Evolutionary conservation across 176 grass and related monocot genomes (phyloP).

Genomic region (Olyra latifolia): DNA sequence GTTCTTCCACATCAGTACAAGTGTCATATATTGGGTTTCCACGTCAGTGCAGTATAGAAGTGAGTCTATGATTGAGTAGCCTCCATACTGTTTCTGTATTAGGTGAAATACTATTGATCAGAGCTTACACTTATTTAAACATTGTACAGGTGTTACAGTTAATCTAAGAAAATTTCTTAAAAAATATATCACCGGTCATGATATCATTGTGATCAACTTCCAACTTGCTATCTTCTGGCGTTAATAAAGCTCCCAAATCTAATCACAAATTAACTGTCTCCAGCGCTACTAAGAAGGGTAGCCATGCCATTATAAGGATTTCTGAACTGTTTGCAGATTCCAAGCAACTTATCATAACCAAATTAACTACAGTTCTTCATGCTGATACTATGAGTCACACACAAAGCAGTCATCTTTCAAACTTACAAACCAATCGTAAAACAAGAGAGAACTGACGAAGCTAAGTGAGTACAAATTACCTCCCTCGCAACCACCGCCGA

Average conservation of each 20-base stretch:
- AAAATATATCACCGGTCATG: neutral
- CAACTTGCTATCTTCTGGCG: neutral
- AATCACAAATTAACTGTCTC: neutral
- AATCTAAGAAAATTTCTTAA: neutral
- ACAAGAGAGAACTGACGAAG: neutral
- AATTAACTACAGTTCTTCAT: neutral
- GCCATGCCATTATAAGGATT: neutral
- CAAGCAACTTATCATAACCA: neutral
- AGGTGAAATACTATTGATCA: conserved; percentile 8
- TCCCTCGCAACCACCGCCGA: conserved; percentile 91
- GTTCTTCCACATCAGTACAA: neutral
- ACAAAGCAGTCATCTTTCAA: neutral
- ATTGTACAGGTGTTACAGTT: neutral
- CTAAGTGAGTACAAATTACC: conserved; percentile 37
- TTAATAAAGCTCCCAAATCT: neutral
- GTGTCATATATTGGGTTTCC: neutral
- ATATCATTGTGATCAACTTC: neutral
- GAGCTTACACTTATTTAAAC: neutral
- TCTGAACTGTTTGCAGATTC: neutral
- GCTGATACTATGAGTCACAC: neutral
- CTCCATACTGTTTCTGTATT: neutral
- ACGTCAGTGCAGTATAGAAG: neutral
- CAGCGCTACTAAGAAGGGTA: neutral
- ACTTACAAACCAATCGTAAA: neutral
- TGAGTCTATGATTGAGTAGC: neutral